Base-by-base conservation (phyloP, 1,284 basidiomycete genomes). In the Lentinus polychrous region DNA sequence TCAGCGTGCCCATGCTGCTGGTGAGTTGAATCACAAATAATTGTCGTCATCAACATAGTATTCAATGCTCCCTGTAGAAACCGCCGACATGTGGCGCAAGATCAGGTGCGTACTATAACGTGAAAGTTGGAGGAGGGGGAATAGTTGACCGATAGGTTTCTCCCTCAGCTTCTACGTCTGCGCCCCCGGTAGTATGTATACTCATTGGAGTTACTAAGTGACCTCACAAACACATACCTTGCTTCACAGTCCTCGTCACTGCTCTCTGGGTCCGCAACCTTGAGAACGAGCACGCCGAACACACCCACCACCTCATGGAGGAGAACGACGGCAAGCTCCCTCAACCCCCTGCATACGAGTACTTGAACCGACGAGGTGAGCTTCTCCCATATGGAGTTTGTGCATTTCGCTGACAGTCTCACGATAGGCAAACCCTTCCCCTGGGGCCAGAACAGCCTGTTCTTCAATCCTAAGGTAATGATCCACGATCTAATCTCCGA, bases 61-160 rank as follows among this genome's bases (percentile, higher is more conserved):
- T 45, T 43, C 54, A 39, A 51, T 41, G 34, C 46, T 34, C 6
- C 10, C 46, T 23, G 31, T 60, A 91, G 87, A 81, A 55, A 85
- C 87, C 32, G 73, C 83, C 38, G 75, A 86, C 45, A 76, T 91
- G 54, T 92, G 89, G 89, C 80, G 88, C 60, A 90, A 83, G 72
- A 86, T 92, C 63, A 89, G 87, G 87, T 88, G 55, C 42, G 70
- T 57, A 38, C 36, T 40, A 20, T 6, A 38, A 7, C 8, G n/a
- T n/a, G n/a, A n/a, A 8, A 18, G n/a, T 42, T 3, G 7, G n/a
- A 4, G 8, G 11, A 14, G 18, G 22, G 46, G 24, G 38, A 18
- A 11, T 1, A 10, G 12, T 18, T 11, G 39, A 43, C 23, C 6
- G 40, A 10, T 46, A 11, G 43, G 39, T 49, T 42, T 7, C 44